These are phyloP conservation scores for Peronospora farinosa DNA, from an alignment of 352 stramenopile species.

Conservation along the genomic window DNA sequence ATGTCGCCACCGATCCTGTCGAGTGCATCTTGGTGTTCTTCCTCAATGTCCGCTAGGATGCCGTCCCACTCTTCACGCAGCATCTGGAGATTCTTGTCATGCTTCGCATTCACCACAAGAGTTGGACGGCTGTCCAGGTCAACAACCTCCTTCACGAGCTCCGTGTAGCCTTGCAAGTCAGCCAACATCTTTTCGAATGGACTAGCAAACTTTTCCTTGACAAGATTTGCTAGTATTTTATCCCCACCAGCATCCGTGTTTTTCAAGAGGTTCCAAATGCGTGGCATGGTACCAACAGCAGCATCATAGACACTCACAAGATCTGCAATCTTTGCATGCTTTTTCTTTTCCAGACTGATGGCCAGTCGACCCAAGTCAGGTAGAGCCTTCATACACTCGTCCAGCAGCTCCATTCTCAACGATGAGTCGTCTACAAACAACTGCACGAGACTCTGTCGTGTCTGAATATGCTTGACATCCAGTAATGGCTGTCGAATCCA, in stretches of 20 bases:
- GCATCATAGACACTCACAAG: slow-evolving; percentile 82
- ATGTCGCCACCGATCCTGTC: slow-evolving; percentile 72
- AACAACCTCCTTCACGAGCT: slow-evolving; percentile 78
- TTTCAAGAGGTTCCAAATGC: slow-evolving; percentile 49
- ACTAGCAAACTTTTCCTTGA: slow-evolving; percentile 43
- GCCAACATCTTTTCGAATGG: slow-evolving; percentile 52
- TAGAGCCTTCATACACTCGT: slow-evolving; percentile 84
- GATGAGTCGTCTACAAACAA: slow-evolving; percentile 88
- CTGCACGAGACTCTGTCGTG: slow-evolving; percentile 89
- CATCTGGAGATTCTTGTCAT: slow-evolving; percentile 71
- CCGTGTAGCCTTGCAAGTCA: slow-evolving; percentile 60
- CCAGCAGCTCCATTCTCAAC: slow-evolving; percentile 81
- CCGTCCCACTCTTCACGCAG: slow-evolving; percentile 74
- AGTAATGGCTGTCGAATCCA: slow-evolving; percentile 96
- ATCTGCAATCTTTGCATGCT: slow-evolving; percentile 66
- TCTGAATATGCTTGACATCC: slow-evolving; percentile 77
- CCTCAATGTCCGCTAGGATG: slow-evolving; percentile 73
- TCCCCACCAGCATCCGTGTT: slow-evolving; percentile 25
- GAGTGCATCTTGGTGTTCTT: slow-evolving; percentile 56
- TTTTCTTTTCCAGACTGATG: slow-evolving; percentile 61
- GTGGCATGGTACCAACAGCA: slow-evolving; percentile 58
- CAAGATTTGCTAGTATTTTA: slow-evolving; percentile 24
- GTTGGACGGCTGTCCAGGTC: slow-evolving; percentile 75
- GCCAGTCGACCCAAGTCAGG: slow-evolving; percentile 73
- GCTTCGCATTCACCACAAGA: slow-evolving; percentile 76